Evolutionary conservation across 139 green algal species (phyloP), one percentile per base, ranked within the genome.

Genomic region (Chlorella sorokiniana): DNA sequence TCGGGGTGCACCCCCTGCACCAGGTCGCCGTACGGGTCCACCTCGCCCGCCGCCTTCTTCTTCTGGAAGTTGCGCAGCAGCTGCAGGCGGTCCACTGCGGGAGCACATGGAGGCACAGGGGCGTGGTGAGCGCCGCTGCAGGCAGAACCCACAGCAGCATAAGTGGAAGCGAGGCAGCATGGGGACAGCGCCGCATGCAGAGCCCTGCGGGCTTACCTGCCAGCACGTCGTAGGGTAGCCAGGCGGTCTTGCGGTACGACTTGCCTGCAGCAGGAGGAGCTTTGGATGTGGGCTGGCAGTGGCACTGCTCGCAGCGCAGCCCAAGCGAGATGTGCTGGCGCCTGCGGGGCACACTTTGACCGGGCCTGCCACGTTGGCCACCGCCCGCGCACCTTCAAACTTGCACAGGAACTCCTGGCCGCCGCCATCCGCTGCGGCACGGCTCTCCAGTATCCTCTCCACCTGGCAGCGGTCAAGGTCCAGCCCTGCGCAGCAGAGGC

Each of bases 381-480:
- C 44, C 27, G 18, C 38, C 5, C 16, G 11, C 82, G 25, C 83
- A 92, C 91, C 91, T 41, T 88, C 68, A 67, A 92, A 85, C 82
- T 94, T 94, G 35, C 91, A 85, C 18, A 83, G 76, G 71, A 86
- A 90, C 41, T 84, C 42, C 25, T 87, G 59, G 27, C 79, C 83
- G 1, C 56, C 65, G 31, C 81, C 69, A 20, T 79, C 83, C 5
- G 40, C 54, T 31, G 29, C 35, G 4, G 8, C 11, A 0, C 79
- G 63, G 41, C 62, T 71, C n/a, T 72, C 61, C 74, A 88, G 61
- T n/a, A 88, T 77, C 38, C 69, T 83, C 61, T 88, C 84, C 33
- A 86, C 74, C 31, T 67, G 11, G 1, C 11, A 14, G n/a, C 51
- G 45, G 22, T 35, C 35, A n/a, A 48, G 9, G 40, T 77, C 78